These are phyloP conservation scores for Claviceps monticola DNA, from an alignment of 2,329 filamentous ascomycete genomes.

Conservation along the genomic window DNA sequence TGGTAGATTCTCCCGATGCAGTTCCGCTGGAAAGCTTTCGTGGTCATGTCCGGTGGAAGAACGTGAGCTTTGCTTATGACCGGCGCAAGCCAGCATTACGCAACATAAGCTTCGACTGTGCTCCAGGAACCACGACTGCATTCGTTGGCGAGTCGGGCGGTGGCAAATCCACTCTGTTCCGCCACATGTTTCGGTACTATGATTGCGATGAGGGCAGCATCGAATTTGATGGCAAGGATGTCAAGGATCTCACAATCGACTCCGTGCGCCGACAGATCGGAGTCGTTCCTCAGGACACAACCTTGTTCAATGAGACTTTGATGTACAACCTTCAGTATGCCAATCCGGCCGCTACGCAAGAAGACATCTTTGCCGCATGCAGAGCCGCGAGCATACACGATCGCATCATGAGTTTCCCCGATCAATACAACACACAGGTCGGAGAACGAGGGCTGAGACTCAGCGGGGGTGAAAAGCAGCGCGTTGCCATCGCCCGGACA, in stretches of 20 bases:
- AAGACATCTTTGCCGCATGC: constrained; percentile 71
- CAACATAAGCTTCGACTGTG: constrained; percentile 72
- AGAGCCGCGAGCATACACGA: constrained; percentile 84
- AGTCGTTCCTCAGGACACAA: constrained; percentile 92
- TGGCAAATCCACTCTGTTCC: constrained; percentile 93
- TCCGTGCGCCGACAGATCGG: constrained; percentile 86
- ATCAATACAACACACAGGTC: constrained; percentile 79
- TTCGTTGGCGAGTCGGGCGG: constrained; percentile 94
- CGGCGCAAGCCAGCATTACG: constrained; percentile 70
- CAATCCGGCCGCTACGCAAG: constrained; percentile 64
- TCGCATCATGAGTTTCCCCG: constrained; percentile 77
- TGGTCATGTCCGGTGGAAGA: constrained; percentile 74
- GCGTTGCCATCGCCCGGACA: constrained; percentile 83
- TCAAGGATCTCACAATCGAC: constrained; percentile 80
- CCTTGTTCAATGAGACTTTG: constrained; percentile 84
- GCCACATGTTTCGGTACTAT: constrained; percentile 93
- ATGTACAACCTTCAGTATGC: constrained; percentile 94
- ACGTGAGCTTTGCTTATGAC: constrained; percentile 87
- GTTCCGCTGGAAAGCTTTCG: constrained; percentile 50
- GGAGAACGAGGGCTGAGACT: constrained; percentile 78
- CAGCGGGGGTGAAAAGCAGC: constrained; percentile 85
- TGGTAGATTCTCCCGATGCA: constrained; percentile 62
- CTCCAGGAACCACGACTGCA: constrained; percentile 83
- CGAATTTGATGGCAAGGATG: constrained; percentile 69
- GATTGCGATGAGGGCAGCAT: constrained; percentile 71